Base-by-base conservation (phyloP, 2,329 filamentous ascomycete genomes). In the Alternaria conjuncta region DNA sequence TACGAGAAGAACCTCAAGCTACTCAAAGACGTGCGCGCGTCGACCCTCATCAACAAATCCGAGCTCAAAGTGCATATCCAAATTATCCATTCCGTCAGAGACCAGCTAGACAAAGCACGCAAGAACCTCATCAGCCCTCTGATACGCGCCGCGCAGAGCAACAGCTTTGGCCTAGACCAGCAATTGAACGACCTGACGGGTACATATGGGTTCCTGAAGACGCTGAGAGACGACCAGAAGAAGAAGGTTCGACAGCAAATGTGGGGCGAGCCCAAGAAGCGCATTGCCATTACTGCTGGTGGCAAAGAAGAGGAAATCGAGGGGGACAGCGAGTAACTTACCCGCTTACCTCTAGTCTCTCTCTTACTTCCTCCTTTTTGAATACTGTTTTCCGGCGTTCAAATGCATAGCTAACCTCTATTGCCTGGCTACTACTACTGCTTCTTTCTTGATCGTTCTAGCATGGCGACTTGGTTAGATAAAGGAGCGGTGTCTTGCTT, bases 1-100 rank as follows among this genome's bases (percentile, higher is more conserved):
- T 97, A 94, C 80, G 93, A 97, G 79, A 93, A 92, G 81, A 98
- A 98, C 84, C 90, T 91, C 66, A 86, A 89, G 54, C 85, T 97
- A 1, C 87, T 98, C 23, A 87, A 86, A 54, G 91, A 90, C 68
- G 91, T 98, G 60, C 89, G 94, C 66, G 88, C 91, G 62, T 92
- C 91, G 73, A 97, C 94, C 2, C 89, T 97, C 23, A 88, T 89
- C 65, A 97, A 97, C 82, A 97, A 97, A 81, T 88, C 89, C 67
- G 86, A 96, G 36, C 86, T 98, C 9, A 89, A 96, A 68, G 91
- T 94, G 72, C 94, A 97, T 80, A 96, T 96, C 73, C 89, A 91
- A 64, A 91, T 92, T 66, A 87, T 98, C 43, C 85, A 96, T 57
- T 91, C 91, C 3, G 86, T 98, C 44, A 96, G 97, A 78, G 90